Base-by-base conservation (phyloP, 192 early-diverging fungal species). In the Podila epicladia region DNA sequence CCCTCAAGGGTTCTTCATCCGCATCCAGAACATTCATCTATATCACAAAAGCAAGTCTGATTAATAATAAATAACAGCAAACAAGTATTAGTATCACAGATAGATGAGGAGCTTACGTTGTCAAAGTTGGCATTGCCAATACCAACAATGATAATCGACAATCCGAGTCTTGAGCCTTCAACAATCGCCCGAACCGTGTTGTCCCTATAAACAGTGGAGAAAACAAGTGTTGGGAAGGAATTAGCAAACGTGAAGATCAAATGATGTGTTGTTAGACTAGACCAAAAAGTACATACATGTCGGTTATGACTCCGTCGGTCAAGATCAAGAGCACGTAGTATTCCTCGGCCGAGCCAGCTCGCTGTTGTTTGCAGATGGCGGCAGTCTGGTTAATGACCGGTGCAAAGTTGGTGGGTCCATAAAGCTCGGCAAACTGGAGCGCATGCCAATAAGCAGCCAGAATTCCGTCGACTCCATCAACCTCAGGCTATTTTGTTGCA, bases 121-220 rank as follows among this genome's bases (percentile, higher is more conserved):
- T 80, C 79, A 71, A 90, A 90, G 59, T 90, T 85, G 41, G 86
- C 88, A 29, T 83, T 58, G 19, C 89, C 89, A 22, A 90, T 76
- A 41, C 89, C 89, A 9, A 90, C 87, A 65, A 90, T 90, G 48
- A 90, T 82, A 60, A 90, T 88, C 12, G 85, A 87, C 20, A 90
- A 65, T 4, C 87, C 87, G 26, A 88, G 58, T 13, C 65, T 55
- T 1, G 83, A 83, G 19, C 89, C 88, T 19, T 75, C 64, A 24
- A 90, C 75, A 24, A 89, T 88, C 70, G 86, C 68, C 68, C 87
- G 62, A 84, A 90, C 64, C 69, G 89, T 75, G 83, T 88, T 74
- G 82, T 89, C 84, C 88, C 86, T 50, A 8, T 9, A 20, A 55
- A 24, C 8, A 24, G 53, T n/a, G 26, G 17, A 53, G n/a, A 53